phyloP scores from a whole-genome alignment of 306 rosid species.

The Fagus sylvatica region DNA sequence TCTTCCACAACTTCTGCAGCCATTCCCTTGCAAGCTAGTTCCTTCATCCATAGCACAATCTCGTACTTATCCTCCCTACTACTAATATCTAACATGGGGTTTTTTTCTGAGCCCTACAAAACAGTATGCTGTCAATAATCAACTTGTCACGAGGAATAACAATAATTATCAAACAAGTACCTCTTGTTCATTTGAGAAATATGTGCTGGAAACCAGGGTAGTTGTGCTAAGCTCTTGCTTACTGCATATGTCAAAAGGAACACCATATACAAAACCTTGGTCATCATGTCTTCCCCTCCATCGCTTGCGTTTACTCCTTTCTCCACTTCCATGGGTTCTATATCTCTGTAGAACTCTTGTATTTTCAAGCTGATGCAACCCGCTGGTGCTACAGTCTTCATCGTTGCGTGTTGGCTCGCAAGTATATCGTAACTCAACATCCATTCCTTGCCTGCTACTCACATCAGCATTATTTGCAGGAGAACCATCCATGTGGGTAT shows the following conservation, averaged over 20 bases:
- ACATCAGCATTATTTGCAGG: slow-evolving; percentile 79
- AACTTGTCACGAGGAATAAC: slow-evolving; percentile 14
- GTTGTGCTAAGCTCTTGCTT: slow-evolving; percentile 58
- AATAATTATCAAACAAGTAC: slow-evolving; percentile 40
- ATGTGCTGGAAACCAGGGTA: slow-evolving; percentile 29
- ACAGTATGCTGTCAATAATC: slow-evolving; percentile 25
- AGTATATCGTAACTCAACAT: slow-evolving; percentile 67
- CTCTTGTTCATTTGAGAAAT: slow-evolving; percentile 63
- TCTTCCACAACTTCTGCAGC: slow-evolving; percentile 91
- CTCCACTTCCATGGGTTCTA: slow-evolving; percentile 61
- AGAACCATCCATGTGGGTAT: slow-evolving; percentile 56
- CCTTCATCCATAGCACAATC: slow-evolving; percentile 85
- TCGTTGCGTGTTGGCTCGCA: slow-evolving; percentile 56
- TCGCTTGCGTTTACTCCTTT: slow-evolving; percentile 88
- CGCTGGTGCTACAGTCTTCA: slow-evolving; percentile 97
- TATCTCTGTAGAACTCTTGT: slow-evolving; percentile 52
- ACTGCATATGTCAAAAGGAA: slow-evolving; percentile 48
- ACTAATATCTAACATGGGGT: slow-evolving; percentile 39
- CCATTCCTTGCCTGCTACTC: slow-evolving; percentile 60
- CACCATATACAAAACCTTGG: slow-evolving; percentile 36
- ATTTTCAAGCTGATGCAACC: slow-evolving; percentile 62
- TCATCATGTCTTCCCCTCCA: slow-evolving; percentile 95
- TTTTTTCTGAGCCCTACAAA: slow-evolving; percentile 66
- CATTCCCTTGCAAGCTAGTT: slow-evolving; percentile 83
- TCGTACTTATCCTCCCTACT: slow-evolving; percentile 70